Conservation (phyloP, 164 flowering plant species). For the Litsea cubeba region DNA sequence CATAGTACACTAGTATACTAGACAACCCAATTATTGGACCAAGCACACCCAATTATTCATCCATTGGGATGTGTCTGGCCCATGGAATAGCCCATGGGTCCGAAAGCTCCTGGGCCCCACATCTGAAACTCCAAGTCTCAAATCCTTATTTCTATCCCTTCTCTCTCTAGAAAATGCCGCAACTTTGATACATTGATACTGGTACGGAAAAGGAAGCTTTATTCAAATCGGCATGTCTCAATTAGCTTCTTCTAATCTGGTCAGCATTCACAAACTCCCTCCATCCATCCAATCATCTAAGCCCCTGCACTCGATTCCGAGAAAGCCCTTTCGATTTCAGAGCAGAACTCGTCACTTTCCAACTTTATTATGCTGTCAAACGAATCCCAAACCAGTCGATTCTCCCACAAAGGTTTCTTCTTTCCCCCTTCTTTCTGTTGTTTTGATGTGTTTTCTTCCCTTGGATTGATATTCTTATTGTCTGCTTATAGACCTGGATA, state of each 20-base stretch:
- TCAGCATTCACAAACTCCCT: slow-evolving; percentile 26
- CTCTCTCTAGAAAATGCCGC: no score
- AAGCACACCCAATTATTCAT: no score
- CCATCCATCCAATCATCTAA: slow-evolving; percentile 16
- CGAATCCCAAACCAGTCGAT: slow-evolving; percentile 25
- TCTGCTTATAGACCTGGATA: background rate
- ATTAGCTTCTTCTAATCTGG: slow-evolving; percentile 26
- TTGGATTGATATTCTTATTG: background rate
- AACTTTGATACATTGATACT: no score
- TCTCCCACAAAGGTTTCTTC: slow-evolving; percentile 26
- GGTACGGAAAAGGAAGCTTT: no score
- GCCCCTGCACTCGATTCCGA: slow-evolving; percentile 2
- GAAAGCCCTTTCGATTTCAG: slow-evolving; percentile 11
- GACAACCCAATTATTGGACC: no score
- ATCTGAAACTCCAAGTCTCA: no score
- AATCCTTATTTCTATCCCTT: no score
- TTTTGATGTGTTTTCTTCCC: background rate
- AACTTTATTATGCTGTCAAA: slow-evolving; percentile 27
- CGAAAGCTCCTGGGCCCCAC: no score
- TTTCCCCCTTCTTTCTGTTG: background rate
- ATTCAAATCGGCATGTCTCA: slow-evolving; percentile 21
- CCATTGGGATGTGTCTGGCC: no score
- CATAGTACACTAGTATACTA: no score
- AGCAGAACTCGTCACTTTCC: slow-evolving; percentile 11
- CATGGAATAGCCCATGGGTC: no score